Evolutionary conservation across 768 basidiomycete species (phyloP), one percentile per base, ranked within the genome.

Genomic region (Pleurotus giganteus): DNA sequence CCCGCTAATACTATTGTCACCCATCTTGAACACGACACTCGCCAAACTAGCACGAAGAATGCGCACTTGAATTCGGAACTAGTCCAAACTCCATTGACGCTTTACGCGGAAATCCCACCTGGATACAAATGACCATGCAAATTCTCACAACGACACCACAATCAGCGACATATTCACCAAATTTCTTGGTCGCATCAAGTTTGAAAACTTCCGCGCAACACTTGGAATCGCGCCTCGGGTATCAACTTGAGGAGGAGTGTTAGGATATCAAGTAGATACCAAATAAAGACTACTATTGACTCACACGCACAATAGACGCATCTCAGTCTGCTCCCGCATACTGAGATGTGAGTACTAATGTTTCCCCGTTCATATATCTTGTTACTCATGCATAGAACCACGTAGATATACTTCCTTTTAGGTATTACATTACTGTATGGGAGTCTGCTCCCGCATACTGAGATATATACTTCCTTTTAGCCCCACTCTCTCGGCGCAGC

Each of bases 161-260:
- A 28, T 54, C 2, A 67, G 67, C 5, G 67, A 69, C 53, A 54
- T 63, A 17, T 55, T 69, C n/a, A 69, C 68, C 52, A 59, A 58
- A 29, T 15, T 57, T 4, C 37, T 60, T 15, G 44, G 44, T 23
- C n/a, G 44, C 15, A 24, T 28, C 8, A 46, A 46, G 24, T 23
- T 46, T 24, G 21, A 46, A 21, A n/a, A 8, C n/a, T 46, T 46
- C 27, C 44, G 44, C 27, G 4, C n/a, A 28, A 15, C 24, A 3
- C 24, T 46, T 3, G 44, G 44, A 17, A 17, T 46, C 15, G 44
- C n/a, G 27, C n/a, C n/a, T 3, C n/a, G n/a, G 27, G n/a, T 8
- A 23, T 46, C 44, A 23, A 23, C 44, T 46, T 46, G 44, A 46
- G 44, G 44, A 23, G 44, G 24, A 46, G 44, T 46, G 27, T 46